Evolutionary conservation across 345 rosid species (phyloP).

Genomic region (Acer saccharum): DNA sequence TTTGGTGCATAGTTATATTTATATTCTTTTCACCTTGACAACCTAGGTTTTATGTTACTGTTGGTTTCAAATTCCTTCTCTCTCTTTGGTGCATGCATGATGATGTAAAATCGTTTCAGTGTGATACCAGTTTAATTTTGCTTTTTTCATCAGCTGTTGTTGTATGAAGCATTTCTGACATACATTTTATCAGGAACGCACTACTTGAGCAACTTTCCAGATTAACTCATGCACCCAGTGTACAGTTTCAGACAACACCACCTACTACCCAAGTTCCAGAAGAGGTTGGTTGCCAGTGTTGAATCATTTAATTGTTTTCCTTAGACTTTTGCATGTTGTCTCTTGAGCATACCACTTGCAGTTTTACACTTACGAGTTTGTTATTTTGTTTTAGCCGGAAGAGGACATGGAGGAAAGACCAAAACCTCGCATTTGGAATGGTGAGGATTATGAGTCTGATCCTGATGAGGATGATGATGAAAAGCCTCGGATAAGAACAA

Average conservation of each 20-base stretch:
- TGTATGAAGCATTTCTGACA: slow-evolving; percentile 14
- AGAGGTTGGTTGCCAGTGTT: slow-evolving; percentile 46
- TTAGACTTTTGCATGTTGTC: not conserved
- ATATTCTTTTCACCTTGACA: not conserved
- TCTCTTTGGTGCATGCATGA: not conserved
- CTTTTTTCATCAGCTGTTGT: slow-evolving; percentile 2
- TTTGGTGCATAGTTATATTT: slow-evolving; percentile 4
- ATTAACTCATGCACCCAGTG: slow-evolving; percentile 65
- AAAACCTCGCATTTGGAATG: slow-evolving; percentile 86
- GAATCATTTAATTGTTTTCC: not conserved
- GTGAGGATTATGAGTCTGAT: slow-evolving; percentile 76
- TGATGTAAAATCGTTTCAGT: not conserved
- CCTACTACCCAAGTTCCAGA: slow-evolving; percentile 54
- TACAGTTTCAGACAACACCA: slow-evolving; percentile 62
- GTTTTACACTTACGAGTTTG: slow-evolving; percentile 12
- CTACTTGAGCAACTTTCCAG: slow-evolving; percentile 57
- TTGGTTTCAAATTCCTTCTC: not conserved
- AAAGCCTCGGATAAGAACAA: slow-evolving; percentile 40
- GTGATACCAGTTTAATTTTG: not conserved
- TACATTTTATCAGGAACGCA: slow-evolving; percentile 36
- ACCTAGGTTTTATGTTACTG: not conserved
- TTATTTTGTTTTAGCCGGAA: slow-evolving; percentile 48
- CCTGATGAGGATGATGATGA: slow-evolving; percentile 78
- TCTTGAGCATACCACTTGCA: not conserved
- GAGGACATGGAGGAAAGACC: slow-evolving; percentile 66